Evolutionary conservation across 805 yeast species (phyloP), one percentile per base, ranked within the genome.

Genomic region (Tetrapisispora arboricola): DNA sequence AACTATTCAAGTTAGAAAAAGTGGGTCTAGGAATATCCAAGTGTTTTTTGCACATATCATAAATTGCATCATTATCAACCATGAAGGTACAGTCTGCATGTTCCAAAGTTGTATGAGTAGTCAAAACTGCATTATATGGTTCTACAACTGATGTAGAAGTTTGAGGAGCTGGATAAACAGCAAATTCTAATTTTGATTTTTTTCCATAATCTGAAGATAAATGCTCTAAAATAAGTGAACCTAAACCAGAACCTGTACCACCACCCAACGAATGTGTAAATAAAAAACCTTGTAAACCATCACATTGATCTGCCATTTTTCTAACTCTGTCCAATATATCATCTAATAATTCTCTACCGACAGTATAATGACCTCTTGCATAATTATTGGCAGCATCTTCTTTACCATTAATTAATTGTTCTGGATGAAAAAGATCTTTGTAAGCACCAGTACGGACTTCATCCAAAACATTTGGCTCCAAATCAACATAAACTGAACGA

Each of bases 211-310:
- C 96, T 54, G 80, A 73, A 26, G 94, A 80, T 57, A 90, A 78
- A 58, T 87, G 94, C 68, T 90, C 97, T 55, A 90, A 75, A 59
- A 90, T 73, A 54, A 90, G 72, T 19, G 97, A 87, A 37, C 97
- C 98, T 58, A 90, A 80, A 58, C 98, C 98, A 30, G 96, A 87
- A 60, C 98, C 98, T 32, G 98, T 90, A 76, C 98, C 98, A 72
- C 98, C 98, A 66, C 97, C 97, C 53, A 90, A 76, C 26, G 97
- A 92, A 67, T 90, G 98, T 31, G 96, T 90, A 68, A 90, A 88
- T 51, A 92, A 68, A 71, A 90, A 90, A 49, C 98, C 98, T 71
- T 90, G 98, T 60, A 90, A 75, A 44, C 98, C 97, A 62, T 85
- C 95, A 73, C 96, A 86, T 67, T 87, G 95, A 67, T 90, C 98